Conservation (phyloP, 1,139 yeast species). For the Kodamaea anthophila region DNA sequence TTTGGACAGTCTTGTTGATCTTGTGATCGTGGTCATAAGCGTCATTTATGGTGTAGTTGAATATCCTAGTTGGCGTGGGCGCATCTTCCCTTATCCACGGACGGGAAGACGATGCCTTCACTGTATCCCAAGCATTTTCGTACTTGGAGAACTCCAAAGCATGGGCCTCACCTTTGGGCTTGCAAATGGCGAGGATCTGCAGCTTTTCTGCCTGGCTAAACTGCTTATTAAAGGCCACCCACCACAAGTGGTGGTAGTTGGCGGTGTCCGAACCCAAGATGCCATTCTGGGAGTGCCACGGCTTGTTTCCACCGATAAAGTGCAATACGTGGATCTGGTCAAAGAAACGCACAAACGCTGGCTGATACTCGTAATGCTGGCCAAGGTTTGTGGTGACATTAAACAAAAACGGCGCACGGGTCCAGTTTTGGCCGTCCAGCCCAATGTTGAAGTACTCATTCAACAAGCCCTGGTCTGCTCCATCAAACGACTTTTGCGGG, state of each 20-base stretch:
- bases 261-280: slow-evolving; percentile 13
- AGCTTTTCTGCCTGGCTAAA: slow-evolving; percentile 11
- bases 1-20: slow-evolving; percentile 8
- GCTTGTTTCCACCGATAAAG: slow-evolving; percentile 25
- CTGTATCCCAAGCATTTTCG: slow-evolving; percentile 24
- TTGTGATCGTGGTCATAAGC: slow-evolving; percentile 2
- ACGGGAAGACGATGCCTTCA: slow-evolving; percentile 18
- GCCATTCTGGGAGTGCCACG: slow-evolving; percentile 18
- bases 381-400: slow-evolving; percentile 26
- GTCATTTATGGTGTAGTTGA: slow-evolving; percentile 8
- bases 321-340: slow-evolving; percentile 24
- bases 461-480: slow-evolving; percentile 31
- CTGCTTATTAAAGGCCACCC: slow-evolving; percentile 27
- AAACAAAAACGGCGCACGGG: slow-evolving; percentile 24
- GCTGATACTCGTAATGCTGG: slow-evolving; percentile 25
- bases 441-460: slow-evolving; percentile 22
- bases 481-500: slow-evolving; percentile 21
- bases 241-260: slow-evolving; percentile 30
- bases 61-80: slow-evolving; percentile 13
- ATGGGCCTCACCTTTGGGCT: slow-evolving; percentile 31
- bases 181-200: slow-evolving; percentile 10
- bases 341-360: slow-evolving; percentile 25
- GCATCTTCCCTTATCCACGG: slow-evolving; percentile 36
- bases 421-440: slow-evolving; percentile 18
- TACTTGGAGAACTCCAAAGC: slow-evolving; percentile 25